Evolutionary conservation across 108 stramenopile species (phyloP).

Genomic region (Schizochytrium sp.): DNA sequence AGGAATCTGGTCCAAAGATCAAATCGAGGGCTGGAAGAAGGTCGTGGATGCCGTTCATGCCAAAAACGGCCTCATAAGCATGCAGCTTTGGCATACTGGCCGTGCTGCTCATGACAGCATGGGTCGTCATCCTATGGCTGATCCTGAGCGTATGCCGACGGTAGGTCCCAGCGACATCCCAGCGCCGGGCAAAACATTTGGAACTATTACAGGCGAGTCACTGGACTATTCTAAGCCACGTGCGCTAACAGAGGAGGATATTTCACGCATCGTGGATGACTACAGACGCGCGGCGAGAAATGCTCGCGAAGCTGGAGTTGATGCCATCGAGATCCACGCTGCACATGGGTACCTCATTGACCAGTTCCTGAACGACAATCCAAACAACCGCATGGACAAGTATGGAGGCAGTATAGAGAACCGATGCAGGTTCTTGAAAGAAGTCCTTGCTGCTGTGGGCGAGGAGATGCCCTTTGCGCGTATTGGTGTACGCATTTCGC

Average conservation of each 20-base stretch:
- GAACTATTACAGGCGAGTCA: background rate
- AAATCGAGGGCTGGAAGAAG: slow-evolving; percentile 52
- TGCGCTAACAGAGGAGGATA: slow-evolving; percentile 39
- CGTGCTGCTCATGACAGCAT: slow-evolving; percentile 11
- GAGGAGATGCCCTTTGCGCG: slow-evolving; percentile 72
- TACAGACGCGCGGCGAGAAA: slow-evolving; percentile 44
- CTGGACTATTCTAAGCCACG: slow-evolving; percentile 17
- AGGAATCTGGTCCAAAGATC: slow-evolving; percentile 59
- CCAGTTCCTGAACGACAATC: slow-evolving; percentile 89
- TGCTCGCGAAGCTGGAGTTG: slow-evolving; percentile 92
- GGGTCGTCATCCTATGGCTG: slow-evolving; percentile 9
- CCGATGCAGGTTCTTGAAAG: slow-evolving; percentile 86
- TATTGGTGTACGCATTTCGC: slow-evolving; percentile 40
- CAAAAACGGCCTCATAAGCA: slow-evolving; percentile 41
- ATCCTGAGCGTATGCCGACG: slow-evolving; percentile 15
- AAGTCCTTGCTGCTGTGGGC: slow-evolving; percentile 86
- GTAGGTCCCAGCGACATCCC: slow-evolving; percentile 1
- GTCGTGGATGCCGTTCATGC: slow-evolving; percentile 42
- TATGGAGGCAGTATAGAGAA: slow-evolving; percentile 93
- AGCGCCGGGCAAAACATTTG: background rate
- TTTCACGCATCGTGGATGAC: slow-evolving; percentile 8
- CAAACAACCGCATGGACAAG: slow-evolving; percentile 90
- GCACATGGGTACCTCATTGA: slow-evolving; percentile 97
- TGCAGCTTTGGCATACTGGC: slow-evolving; percentile 59
- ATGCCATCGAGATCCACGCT: slow-evolving; percentile 98